These are phyloP conservation scores for Closterium sp. DNA, from an alignment of 139 green algal species.

Conservation along the genomic window DNA sequence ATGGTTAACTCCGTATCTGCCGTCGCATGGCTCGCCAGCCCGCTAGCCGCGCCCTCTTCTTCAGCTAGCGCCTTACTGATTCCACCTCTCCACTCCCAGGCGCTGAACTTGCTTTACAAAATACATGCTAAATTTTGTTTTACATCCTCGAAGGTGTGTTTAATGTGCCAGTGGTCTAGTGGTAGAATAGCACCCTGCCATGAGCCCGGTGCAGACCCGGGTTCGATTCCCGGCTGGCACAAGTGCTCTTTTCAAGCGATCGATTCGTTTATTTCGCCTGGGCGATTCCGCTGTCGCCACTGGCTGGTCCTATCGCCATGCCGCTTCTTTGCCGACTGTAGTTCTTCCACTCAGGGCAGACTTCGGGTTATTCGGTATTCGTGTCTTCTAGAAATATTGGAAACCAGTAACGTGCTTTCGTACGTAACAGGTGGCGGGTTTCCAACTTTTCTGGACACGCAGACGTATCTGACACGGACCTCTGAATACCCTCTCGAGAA, in stretches of 20 bases:
- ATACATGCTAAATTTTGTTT: no score
- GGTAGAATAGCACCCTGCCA: neutral
- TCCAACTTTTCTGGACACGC: neutral
- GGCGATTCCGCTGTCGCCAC: neutral
- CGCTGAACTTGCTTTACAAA: no score
- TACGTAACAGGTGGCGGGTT: neutral
- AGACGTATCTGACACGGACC: neutral
- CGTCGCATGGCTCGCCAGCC: no score
- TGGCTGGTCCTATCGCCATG: no score
- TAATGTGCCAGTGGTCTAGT: neutral
- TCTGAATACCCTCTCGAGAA: neutral
- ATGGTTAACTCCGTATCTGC: no score
- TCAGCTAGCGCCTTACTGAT: no score
- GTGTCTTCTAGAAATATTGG: neutral
- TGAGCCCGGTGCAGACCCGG: neutral
- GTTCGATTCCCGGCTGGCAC: neutral
- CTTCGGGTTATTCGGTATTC: no score
- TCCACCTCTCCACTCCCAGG: no score
- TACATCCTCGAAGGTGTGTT: neutral
- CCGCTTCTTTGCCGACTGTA: no score
- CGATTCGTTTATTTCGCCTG: neutral
- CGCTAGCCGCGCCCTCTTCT: no score
- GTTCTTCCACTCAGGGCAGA: no score
- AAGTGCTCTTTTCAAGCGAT: no score
- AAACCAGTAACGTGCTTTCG: neutral